These are phyloP conservation scores for Nicotiana benthamiana DNA, from an alignment of 257 asterid genomes.

Conservation along the genomic window DNA sequence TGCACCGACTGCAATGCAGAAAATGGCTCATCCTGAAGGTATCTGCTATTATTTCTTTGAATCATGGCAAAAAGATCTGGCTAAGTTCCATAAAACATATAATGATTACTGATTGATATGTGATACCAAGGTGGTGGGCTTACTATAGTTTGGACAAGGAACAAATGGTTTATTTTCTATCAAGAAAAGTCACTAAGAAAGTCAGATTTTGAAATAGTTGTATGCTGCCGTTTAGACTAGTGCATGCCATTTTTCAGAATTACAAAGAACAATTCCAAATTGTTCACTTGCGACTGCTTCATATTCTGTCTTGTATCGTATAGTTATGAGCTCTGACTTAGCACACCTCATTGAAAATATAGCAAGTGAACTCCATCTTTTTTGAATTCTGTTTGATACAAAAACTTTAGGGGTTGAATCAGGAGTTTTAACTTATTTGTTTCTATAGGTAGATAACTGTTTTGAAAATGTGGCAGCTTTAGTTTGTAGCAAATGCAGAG, in stretches of 20 bases:
- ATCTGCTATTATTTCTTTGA: background rate
- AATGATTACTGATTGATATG: background rate
- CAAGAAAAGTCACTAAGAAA: background rate
- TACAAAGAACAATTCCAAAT: background rate
- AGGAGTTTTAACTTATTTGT: background rate
- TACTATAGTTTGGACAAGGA: background rate
- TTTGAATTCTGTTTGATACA: background rate
- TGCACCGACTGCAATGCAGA: constrained; percentile 92
- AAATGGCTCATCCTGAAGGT: constrained; percentile 95
- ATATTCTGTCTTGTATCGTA: background rate
- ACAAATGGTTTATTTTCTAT: background rate
- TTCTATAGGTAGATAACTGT: background rate
- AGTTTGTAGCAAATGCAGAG: background rate
- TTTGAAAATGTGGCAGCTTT: background rate
- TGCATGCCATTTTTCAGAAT: background rate
- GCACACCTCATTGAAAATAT: background rate
- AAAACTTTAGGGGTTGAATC: background rate
- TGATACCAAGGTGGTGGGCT: background rate
- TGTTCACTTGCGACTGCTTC: background rate
- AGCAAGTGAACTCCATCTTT: background rate
- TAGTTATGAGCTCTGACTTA: background rate
- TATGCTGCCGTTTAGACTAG: background rate
- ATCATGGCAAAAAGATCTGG: background rate
- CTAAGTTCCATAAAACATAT: background rate
- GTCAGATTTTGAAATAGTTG: background rate